A percentile compares a stretch with the other conserved stretches of the same genome.
Evolutionary conservation across 2,329 filamentous ascomycete species (phyloP).

Genomic region (Furcasterigmium sp.): DNA sequence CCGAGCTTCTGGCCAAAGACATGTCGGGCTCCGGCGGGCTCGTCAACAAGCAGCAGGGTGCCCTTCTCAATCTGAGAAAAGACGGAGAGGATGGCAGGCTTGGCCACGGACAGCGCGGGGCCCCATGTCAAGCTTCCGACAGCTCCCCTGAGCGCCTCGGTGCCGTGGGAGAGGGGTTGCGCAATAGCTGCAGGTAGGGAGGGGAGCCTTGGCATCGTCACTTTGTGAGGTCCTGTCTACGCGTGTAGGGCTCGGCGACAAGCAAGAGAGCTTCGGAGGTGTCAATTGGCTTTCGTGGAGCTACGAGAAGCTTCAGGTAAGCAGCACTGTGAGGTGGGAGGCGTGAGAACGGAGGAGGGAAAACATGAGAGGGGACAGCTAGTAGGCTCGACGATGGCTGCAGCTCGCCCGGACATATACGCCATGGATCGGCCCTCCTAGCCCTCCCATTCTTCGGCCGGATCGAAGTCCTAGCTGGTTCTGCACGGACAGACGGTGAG

Average conservation of each 20-base stretch:
- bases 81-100: slow-evolving; percentile 36
- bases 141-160: slow-evolving; percentile 33
- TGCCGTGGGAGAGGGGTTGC: slow-evolving; percentile 30
- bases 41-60: slow-evolving; percentile 42
- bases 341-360: not conserved
- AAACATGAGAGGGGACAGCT: not conserved
- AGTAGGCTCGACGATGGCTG: too few relatives aligned
- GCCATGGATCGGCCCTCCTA: too few relatives aligned
- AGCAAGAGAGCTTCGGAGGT: not conserved
- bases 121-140: slow-evolving; percentile 42
- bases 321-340: not conserved
- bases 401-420: too few relatives aligned
- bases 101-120: slow-evolving; percentile 40
- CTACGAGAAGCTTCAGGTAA: not conserved
- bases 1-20: slow-evolving; percentile 41
- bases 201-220: slow-evolving; percentile 17
- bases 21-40: slow-evolving; percentile 33
- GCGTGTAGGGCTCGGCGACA: not conserved
- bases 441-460: too few relatives aligned
- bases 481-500: too few relatives aligned
- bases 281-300: slow-evolving; percentile 9
- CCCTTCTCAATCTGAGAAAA: slow-evolving; percentile 42
- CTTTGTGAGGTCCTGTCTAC: slow-evolving; percentile 1
- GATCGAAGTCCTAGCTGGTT: too few relatives aligned
- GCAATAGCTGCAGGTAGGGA: slow-evolving; percentile 30